phyloP scores from a whole-genome alignment of 768 basidiomycete genomes.

The Suillus cothurnatus region DNA sequence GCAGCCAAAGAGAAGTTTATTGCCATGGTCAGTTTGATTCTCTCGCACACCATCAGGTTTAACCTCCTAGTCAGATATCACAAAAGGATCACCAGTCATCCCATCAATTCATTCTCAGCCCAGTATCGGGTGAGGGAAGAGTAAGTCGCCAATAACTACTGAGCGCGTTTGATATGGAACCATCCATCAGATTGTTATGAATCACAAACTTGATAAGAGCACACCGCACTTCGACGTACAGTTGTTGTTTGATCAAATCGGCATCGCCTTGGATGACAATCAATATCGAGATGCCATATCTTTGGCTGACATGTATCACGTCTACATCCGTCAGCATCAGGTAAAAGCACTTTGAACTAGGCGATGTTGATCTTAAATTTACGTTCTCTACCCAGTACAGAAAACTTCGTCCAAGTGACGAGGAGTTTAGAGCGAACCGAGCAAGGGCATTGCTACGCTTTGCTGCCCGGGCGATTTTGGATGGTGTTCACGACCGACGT shows the following conservation, averaged over 20 bases:
- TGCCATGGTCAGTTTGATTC: conserved; percentile 54
- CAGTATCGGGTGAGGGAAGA: conserved; percentile 93
- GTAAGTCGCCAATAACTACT: conserved; percentile 42
- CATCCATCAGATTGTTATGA: conserved; percentile 69
- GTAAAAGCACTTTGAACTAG: conserved; percentile 38
- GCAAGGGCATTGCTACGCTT: conserved; percentile 75
- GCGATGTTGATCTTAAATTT: conserved; percentile 8
- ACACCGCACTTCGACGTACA: conserved; percentile 88
- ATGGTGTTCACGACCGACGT: conserved; percentile 80
- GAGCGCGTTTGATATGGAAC: conserved; percentile 6
- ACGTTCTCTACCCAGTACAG: conserved; percentile 55
- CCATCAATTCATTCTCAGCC: conserved; percentile 95
- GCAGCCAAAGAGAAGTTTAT: conserved; percentile 76
- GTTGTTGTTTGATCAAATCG: conserved; percentile 91
- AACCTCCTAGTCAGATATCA: conserved; percentile 45
- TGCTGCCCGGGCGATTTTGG: conserved; percentile 77
- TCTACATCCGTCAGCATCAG: conserved; percentile 84
- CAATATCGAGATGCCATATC: conserved; percentile 95
- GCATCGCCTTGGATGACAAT: conserved; percentile 85
- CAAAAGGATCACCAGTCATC: conserved; percentile 41
- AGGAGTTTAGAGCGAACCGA: conserved; percentile 58
- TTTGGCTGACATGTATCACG: conserved; percentile 94
- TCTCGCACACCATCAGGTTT: conserved; percentile 6
- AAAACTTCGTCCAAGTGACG: conserved; percentile 71
- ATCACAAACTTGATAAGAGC: conserved; percentile 70